phyloP scores from a whole-genome alignment of 768 basidiomycete genomes.

The Clavaria fumosa region DNA sequence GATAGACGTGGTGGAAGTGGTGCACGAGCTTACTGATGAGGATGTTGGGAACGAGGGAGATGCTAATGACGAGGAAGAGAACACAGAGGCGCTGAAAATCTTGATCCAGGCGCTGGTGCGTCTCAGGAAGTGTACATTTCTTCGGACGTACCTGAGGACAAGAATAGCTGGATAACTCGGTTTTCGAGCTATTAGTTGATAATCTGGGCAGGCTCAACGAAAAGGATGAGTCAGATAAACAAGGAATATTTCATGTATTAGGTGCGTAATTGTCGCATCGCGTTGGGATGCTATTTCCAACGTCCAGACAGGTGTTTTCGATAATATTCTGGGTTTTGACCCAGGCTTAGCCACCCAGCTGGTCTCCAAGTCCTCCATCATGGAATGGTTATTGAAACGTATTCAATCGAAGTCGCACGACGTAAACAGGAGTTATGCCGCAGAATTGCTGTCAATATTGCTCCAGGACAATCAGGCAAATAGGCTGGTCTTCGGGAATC shows the following conservation, averaged over 20 bases:
- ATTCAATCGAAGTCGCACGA: slow-evolving; percentile 61
- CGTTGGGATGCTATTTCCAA: slow-evolving; percentile 4
- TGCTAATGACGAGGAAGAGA: slow-evolving; percentile 46
- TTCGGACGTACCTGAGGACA: slow-evolving; percentile 6
- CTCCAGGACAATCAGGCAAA: slow-evolving; percentile 63
- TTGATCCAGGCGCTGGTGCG: slow-evolving; percentile 66
- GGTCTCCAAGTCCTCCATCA: slow-evolving; percentile 55
- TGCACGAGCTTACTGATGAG: slow-evolving; percentile 93
- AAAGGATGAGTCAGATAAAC: slow-evolving; percentile 75
- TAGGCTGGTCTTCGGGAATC: slow-evolving; percentile 49
- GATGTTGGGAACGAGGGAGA: slow-evolving; percentile 76
- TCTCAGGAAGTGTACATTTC: slow-evolving; percentile 9
- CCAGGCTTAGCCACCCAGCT: slow-evolving; percentile 58
- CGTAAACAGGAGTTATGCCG: slow-evolving; percentile 87
- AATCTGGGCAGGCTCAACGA: slow-evolving; percentile 86
- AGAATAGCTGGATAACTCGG: slow-evolving; percentile 70
- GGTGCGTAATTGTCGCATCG: slow-evolving; percentile 25
- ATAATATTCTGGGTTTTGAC: slow-evolving; percentile 81
- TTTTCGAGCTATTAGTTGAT: slow-evolving; percentile 79
- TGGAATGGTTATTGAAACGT: slow-evolving; percentile 69
- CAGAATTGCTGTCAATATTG: slow-evolving; percentile 84
- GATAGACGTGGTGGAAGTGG: slow-evolving; percentile 84
- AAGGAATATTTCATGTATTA: slow-evolving; percentile 89
- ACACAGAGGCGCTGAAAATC: slow-evolving; percentile 49
- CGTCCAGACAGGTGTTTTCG: slow-evolving; percentile 56